Percentiles rank a stretch among this genome's conserved stretches.
phyloP scores from a whole-genome alignment of 768 basidiomycete species.

The Tephrocybe sp. region DNA sequence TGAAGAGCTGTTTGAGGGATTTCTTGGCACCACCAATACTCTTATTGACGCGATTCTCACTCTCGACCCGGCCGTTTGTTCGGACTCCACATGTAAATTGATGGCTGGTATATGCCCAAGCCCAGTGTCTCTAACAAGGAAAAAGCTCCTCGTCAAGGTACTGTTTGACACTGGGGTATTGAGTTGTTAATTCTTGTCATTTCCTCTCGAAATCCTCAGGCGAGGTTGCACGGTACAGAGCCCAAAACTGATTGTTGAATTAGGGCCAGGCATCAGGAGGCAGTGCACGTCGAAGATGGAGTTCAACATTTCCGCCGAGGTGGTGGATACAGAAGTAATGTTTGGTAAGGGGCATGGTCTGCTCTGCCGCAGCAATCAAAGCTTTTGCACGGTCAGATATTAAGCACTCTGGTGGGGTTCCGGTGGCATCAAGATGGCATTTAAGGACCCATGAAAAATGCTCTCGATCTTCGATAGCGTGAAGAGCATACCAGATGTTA shows the following conservation, averaged over 20 bases:
- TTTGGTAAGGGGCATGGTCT: constrained; percentile 17
- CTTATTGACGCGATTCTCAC: constrained; percentile 24
- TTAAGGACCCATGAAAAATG: constrained; percentile 22
- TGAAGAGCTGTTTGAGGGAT: constrained; percentile 19
- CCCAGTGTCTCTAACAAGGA: constrained; percentile 30
- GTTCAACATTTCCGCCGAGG: constrained; percentile 25
- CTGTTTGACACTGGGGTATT: constrained; percentile 14
- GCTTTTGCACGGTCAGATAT: constrained; percentile 21
- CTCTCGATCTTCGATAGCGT: constrained; percentile 20
- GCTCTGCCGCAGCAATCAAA: constrained; percentile 18
- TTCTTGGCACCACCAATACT: constrained; percentile 20
- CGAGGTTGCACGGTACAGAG: constrained; percentile 25
- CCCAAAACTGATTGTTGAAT: constrained; percentile 29
- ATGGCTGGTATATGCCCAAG: constrained; percentile 28
- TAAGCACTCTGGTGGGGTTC: constrained; percentile 18
- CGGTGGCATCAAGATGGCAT: constrained; percentile 19
- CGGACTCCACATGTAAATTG: constrained; percentile 31
- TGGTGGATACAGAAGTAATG: constrained; percentile 31
- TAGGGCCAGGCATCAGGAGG: constrained; percentile 15
- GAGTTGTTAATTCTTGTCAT: constrained; percentile 16
- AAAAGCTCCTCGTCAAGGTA: constrained; percentile 31
- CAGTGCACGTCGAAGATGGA: constrained; percentile 19
- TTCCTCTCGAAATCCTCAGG: constrained; percentile 26
- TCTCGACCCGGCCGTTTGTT: constrained; percentile 30
- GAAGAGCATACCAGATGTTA: constrained; percentile 28